These are phyloP conservation scores for Lithospermum erythrorhizon DNA, from an alignment of 257 asterid species.

Conservation along the genomic window DNA sequence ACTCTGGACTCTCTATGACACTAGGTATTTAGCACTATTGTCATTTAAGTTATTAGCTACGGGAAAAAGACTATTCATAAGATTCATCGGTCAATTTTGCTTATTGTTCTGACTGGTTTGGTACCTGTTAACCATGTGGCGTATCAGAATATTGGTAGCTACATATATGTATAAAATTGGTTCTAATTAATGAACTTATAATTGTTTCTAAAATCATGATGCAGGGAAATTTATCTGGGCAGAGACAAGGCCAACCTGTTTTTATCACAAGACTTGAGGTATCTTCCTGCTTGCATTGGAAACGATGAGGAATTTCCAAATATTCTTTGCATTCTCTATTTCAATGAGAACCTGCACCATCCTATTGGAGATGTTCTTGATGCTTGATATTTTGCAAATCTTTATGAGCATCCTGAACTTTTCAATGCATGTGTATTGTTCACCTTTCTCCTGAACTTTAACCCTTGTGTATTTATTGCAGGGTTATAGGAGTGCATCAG, in stretches of 20 bases:
- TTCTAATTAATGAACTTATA: too few species aligned
- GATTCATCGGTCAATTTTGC: too few species aligned
- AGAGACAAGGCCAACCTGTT: slow-evolving; percentile 72
- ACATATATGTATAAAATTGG: too few species aligned
- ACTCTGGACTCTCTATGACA: not conserved
- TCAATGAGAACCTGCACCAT: not conserved
- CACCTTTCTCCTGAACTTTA: slow-evolving; percentile 5
- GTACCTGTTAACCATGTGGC: not conserved
- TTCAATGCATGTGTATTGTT: not conserved
- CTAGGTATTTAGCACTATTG: not conserved
- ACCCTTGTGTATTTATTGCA: slow-evolving; percentile 23
- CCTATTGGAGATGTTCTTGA: not conserved
- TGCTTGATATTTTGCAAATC: not conserved
- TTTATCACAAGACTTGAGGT: slow-evolving; percentile 82
- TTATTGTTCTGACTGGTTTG: too few species aligned
- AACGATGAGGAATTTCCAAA: not conserved
- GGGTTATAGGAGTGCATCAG: slow-evolving; percentile 85
- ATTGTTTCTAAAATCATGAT: slow-evolving; percentile 12
- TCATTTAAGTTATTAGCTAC: not conserved
- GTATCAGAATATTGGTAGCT: too few species aligned
- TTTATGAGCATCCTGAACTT: not conserved
- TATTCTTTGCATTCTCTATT: not conserved
- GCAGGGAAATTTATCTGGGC: slow-evolving; percentile 81
- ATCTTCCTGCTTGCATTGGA: slow-evolving; percentile 5
- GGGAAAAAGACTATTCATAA: not conserved